A percentile compares a stretch with the other conserved stretches of the same genome.
Evolutionary conservation across 1,139 yeast genomes (phyloP).

Genomic region (Zhuliangozyma parablackwelliae): DNA sequence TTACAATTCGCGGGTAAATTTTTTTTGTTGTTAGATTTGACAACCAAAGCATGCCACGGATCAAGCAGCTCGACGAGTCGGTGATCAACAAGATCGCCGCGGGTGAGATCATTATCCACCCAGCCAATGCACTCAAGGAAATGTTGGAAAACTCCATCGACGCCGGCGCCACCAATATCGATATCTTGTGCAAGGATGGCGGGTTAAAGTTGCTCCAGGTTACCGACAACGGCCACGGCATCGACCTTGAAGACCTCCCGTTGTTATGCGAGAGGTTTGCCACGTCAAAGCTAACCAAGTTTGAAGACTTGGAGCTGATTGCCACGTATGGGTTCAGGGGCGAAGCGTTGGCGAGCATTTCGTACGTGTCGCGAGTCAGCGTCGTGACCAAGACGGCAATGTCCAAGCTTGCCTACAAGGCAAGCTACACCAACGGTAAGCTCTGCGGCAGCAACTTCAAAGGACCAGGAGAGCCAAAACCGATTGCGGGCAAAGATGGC

Average conservation of each 20-base stretch:
- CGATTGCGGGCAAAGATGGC: conserved; percentile 85
- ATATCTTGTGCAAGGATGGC: conserved; percentile 50
- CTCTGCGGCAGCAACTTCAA: conserved; percentile 39
- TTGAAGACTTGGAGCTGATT: conserved; percentile 47
- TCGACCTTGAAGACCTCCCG: conserved; percentile 39
- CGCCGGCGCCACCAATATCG: conserved; percentile 45
- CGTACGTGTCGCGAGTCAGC: conserved; percentile 60
- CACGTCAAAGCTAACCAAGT: conserved; percentile 47
- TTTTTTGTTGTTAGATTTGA: not conserved
- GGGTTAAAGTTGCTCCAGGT: conserved; percentile 51
- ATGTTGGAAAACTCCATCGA: conserved; percentile 54
- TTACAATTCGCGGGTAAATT: not conserved
- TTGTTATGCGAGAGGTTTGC: conserved; percentile 55
- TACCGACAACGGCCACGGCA: conserved; percentile 53
- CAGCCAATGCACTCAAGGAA: conserved; percentile 70
- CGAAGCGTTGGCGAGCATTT: conserved; percentile 58
- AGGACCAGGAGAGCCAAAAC: conserved; percentile 46
- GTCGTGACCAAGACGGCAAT: conserved; percentile 67
- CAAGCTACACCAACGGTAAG: conserved; percentile 61
- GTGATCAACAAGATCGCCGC: conserved; percentile 95
- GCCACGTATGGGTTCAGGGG: conserved; percentile 60
- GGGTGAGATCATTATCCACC: conserved; percentile 92
- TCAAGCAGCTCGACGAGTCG: conserved; percentile 49
- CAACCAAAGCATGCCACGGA: conserved; percentile 7
- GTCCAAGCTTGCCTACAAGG: conserved; percentile 66